Evolutionary conservation across 352 stramenopile species (phyloP), one percentile per base, ranked within the genome.

Genomic region (Phytophthora sansomeana): DNA sequence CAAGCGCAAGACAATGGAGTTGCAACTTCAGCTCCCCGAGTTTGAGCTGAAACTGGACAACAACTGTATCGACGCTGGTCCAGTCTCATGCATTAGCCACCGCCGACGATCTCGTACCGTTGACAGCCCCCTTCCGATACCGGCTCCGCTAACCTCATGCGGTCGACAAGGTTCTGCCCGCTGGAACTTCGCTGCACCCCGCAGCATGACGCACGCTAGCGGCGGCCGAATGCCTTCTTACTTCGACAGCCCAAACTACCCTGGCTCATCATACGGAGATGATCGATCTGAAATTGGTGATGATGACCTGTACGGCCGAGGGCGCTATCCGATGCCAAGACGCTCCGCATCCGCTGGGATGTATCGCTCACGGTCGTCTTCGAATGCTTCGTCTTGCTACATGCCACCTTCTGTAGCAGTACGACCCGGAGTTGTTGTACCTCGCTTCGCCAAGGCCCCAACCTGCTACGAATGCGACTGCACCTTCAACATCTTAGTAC

Each of bases 401-500:
- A 51, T 63, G 49, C 29, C 66, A 7, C 50, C 65, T 33, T 75
- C 73, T 16, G 56, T 67, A 26, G 38, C 42, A 17, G 24, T 69
- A 53, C 63, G 62, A 10, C 52, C 73, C 16, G 75, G 70, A 35
- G 56, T 72, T 26, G 47, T 64, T 1, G 75, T 90, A 32, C 81
- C 87, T 48, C 87, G 87, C 42, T 95, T 89, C 72, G 81, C 75
- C 58, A 93, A 93, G 48, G 73, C 86, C 48, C 47, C 70, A 4
- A 72, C 69, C 38, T 96, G 87, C 72, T 78, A 78, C 19, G 84
- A 89, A 50, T 96, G 87, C 63, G 42, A 81, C 32, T 92, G 85
- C 68, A 75, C 78, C 26, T 96, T 96, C 48, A 79, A 74, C 30
- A 64, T 93, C 41, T 71, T 96, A 16, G 77, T 74, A 46, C 81